Evolutionary conservation across 306 rosid species (phyloP).

Genomic region (Prunus fruticosa): DNA sequence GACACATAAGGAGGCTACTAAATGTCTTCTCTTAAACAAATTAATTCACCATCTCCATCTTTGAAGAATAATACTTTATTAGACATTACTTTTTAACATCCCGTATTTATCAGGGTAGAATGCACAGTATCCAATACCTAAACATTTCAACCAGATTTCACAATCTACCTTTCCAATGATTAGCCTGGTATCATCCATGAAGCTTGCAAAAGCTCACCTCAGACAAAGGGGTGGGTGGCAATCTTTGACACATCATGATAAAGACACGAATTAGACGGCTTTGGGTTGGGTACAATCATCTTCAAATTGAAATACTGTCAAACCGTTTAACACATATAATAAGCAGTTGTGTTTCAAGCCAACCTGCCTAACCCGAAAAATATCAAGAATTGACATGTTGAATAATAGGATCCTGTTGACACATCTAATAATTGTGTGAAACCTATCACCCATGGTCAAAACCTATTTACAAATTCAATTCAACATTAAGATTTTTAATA

Average conservation of each 20-base stretch:
- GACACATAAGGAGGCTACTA: not conserved
- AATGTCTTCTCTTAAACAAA: not conserved
- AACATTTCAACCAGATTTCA: not conserved
- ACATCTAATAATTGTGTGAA: not conserved
- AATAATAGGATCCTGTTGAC: not conserved
- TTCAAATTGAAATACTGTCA: not conserved
- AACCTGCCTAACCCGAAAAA: not conserved
- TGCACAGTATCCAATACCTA: not conserved
- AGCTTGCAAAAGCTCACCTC: not conserved
- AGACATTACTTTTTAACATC: not conserved
- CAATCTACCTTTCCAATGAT: not conserved
- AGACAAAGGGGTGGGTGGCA: not conserved
- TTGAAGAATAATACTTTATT: not conserved
- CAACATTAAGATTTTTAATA: not conserved
- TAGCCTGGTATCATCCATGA: too few species aligned
- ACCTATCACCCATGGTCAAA: too few species aligned
- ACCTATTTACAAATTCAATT: not conserved
- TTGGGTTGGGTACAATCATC: not conserved
- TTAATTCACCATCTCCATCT: not conserved
- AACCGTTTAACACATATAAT: not conserved
- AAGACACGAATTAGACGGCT: not conserved
- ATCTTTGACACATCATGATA: not conserved
- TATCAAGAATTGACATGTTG: not conserved
- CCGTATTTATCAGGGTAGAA: not conserved
- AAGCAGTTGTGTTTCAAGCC: not conserved